Percentiles rank a stretch among this genome's conserved stretches.
phyloP scores from a whole-genome alignment of 805 yeast genomes.

The Candida parachauliodes region DNA sequence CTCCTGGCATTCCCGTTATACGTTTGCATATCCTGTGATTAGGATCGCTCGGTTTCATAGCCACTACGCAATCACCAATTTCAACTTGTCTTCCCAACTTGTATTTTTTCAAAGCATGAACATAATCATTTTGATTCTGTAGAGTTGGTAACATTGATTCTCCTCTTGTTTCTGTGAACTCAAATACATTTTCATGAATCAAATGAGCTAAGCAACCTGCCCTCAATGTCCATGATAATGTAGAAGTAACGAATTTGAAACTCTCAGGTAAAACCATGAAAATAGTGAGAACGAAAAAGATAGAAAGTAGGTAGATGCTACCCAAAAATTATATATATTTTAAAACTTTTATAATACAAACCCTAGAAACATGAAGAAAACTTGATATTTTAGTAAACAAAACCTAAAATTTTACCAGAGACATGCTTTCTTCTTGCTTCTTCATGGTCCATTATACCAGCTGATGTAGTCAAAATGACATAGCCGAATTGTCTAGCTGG shows the following conservation, averaged over 20 bases:
- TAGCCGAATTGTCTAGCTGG: slow-evolving; percentile 99
- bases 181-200: slow-evolving; percentile 62
- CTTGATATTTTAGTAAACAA: slow-evolving; percentile 66
- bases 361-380: slow-evolving; percentile 1
- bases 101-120: slow-evolving; percentile 65
- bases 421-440: slow-evolving; percentile 99
- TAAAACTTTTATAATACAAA: neutral
- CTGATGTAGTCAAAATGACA: slow-evolving; percentile 97
- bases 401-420: slow-evolving; percentile 97
- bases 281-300: neutral
- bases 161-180: slow-evolving; percentile 80
- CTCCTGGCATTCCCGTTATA: slow-evolving; percentile 96
- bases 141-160: slow-evolving; percentile 95
- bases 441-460: slow-evolving; percentile 99
- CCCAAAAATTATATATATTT: neutral
- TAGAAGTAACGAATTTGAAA: slow-evolving; percentile 26
- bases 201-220: slow-evolving; percentile 68
- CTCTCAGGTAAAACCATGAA: slow-evolving; percentile 15
- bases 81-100: slow-evolving; percentile 61
- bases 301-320: neutral
- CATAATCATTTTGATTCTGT: slow-evolving; percentile 70
- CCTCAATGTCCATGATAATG: slow-evolving; percentile 50
- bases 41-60: slow-evolving; percentile 87
- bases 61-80: slow-evolving; percentile 86
- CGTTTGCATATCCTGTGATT: slow-evolving; percentile 85